Base-by-base conservation (phyloP, 495 filamentous ascomycete species). In the Talaromyces trachyspermus region DNA sequence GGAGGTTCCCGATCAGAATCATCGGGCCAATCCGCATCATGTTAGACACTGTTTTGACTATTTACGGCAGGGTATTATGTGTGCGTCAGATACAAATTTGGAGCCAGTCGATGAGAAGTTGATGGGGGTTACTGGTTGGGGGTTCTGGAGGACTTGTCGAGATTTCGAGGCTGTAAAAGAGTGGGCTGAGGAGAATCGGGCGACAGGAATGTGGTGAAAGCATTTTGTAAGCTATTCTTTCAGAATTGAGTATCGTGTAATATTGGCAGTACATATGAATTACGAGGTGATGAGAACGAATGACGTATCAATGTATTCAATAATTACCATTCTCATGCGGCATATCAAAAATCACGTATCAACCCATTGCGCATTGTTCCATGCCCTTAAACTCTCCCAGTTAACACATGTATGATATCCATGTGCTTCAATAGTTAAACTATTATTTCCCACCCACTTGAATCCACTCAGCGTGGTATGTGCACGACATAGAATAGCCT, bases 31-130 rank as follows among this genome's bases (percentile, higher is more conserved):
- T 29, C 43, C 44, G 4, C 49, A 52, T 32, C 48, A 49, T 44
- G 20, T 49, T 12, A 30, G 48, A 20, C 59, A 63, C 50, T 65
- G 61, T 38, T 58, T 62, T 32, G 54, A 64, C 30, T 58, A 63
- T 43, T 40, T 63, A 7, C 57, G 61, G 5, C 60, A 63, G 41
- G 32, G 52, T 0, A 33, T 63, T 41, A 61, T 63, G 47, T 63
- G 61, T 37, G 26, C 42, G 11, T 50, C 52, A 18, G 58, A 63
- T 36, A 54, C 58, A 1, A 60, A 56, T 44, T 41, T 57, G 1
- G 54, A 57, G 33, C 41, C 47, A 11, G 27, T 52, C 1, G 42
- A 52, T 35, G 18, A 25, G 8, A 48, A 56, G 9, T 42, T 54
- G 12, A 43, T 29, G 5, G 53, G 51, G 2, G 51, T 41, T 12